Evolutionary conservation across 2,329 filamentous ascomycete genomes (phyloP).

Genomic region (Blastomyces parvus): DNA sequence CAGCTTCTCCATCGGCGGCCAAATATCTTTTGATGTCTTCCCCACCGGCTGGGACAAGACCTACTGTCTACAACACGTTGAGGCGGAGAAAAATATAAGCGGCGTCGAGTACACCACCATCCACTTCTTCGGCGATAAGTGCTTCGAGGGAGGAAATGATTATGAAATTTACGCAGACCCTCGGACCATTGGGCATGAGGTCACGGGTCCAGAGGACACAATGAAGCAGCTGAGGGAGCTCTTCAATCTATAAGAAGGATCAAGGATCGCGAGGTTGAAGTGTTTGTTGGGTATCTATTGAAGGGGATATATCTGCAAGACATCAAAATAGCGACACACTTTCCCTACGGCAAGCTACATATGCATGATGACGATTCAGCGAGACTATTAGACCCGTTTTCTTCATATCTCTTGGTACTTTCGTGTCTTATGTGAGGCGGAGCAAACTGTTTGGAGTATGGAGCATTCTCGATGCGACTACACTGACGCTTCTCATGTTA

Average conservation of each 20-base stretch:
- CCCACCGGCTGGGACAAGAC: constrained; percentile 97
- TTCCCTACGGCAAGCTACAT: background rate
- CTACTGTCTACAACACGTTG: constrained; percentile 83
- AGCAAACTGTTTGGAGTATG: background rate
- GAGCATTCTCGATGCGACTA: background rate
- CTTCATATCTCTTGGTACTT: background rate
- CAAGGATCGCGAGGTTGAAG: background rate
- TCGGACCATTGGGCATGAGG: constrained; percentile 75
- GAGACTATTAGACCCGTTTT: background rate
- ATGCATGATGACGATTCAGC: background rate
- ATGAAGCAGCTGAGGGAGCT: constrained; percentile 68
- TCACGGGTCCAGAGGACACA: constrained; percentile 74
- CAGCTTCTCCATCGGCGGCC: constrained; percentile 87
- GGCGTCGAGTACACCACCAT: constrained; percentile 65
- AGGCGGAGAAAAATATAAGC: constrained; percentile 63
- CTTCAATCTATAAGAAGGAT: constrained; percentile 43
- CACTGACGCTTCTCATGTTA: background rate
- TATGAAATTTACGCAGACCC: constrained; percentile 82
- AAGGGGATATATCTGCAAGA: background rate
- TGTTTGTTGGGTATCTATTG: background rate
- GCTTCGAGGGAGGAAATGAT: constrained; percentile 82
- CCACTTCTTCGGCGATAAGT: constrained; percentile 99
- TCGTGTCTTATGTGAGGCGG: background rate
- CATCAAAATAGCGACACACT: background rate
- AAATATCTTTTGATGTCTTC: constrained; percentile 98